Evolutionary conservation across 2,329 filamentous ascomycete genomes (phyloP).

Genomic region (Penicillium sp.): DNA sequence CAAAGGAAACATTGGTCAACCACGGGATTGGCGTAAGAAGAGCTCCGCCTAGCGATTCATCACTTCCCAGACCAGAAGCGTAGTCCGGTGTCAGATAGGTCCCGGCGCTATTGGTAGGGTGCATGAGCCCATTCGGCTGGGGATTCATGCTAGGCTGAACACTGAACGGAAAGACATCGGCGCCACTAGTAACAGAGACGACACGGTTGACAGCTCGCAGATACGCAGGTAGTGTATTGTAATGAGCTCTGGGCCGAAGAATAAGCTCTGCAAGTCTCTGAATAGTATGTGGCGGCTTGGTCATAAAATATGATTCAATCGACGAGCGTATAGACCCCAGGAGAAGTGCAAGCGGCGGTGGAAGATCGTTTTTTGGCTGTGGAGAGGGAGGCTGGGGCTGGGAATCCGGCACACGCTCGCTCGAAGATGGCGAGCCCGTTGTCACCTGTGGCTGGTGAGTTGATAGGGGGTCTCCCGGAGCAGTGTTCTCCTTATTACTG

Average conservation of each 20-base stretch:
- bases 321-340: conserved; percentile 63
- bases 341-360: conserved; percentile 66
- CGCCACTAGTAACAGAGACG: conserved; percentile 82
- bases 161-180: conserved; percentile 78
- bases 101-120: conserved; percentile 35
- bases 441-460: conserved; percentile 44
- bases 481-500: conserved; percentile 46
- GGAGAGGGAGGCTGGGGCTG: conserved; percentile 48
- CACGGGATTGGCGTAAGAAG: conserved; percentile 93
- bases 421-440: conserved; percentile 41
- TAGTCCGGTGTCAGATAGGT: conserved; percentile 41
- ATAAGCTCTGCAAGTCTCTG: conserved; percentile 90
- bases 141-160: conserved; percentile 23
- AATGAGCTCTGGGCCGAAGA: conserved; percentile 74
- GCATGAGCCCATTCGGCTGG: conserved; percentile 60
- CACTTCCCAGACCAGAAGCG: conserved; percentile 66
- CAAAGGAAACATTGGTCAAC: conserved; percentile 57
- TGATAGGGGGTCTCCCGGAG: conserved; percentile 37
- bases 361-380: conserved; percentile 58
- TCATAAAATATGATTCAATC: conserved; percentile 68
- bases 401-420: conserved; percentile 49
- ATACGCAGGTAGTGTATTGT: conserved; percentile 79
- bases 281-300: conserved; percentile 84
- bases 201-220: conserved; percentile 89
- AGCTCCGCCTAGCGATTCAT: conserved; percentile 87